phyloP scores from a whole-genome alignment of 768 basidiomycete genomes.

The Trametes elegans region DNA sequence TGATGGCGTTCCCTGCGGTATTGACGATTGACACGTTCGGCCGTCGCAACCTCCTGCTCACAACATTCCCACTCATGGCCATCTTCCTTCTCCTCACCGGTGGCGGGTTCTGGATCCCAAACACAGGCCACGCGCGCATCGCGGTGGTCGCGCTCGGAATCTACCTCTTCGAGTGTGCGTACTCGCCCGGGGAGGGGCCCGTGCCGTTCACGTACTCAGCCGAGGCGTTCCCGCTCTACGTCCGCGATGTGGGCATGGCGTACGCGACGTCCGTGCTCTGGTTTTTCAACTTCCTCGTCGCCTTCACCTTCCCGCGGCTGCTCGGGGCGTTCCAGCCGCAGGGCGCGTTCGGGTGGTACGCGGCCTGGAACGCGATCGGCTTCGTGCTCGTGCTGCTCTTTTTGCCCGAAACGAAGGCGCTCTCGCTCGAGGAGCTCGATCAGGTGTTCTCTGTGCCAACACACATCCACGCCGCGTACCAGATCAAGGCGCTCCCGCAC shows the following conservation, averaged over 20 bases:
- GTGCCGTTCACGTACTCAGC: slow-evolving; percentile 91
- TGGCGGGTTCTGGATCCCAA: slow-evolving; percentile 49
- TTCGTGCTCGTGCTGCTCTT: slow-evolving; percentile 60
- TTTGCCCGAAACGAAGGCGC: slow-evolving; percentile 69
- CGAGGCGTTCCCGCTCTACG: slow-evolving; percentile 85
- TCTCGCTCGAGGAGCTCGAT: slow-evolving; percentile 65
- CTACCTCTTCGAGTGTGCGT: slow-evolving; percentile 62
- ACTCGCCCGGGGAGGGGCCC: slow-evolving; percentile 86
- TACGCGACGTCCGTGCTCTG: slow-evolving; percentile 62
- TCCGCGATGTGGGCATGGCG: slow-evolving; percentile 78
- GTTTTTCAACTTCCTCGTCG: slow-evolving; percentile 59
- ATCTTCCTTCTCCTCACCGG: slow-evolving; percentile 49
- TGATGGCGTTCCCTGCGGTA: slow-evolving; percentile 49
- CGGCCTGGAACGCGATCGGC: slow-evolving; percentile 58
- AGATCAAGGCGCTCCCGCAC: slow-evolving; percentile 51
- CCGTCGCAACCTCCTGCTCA: slow-evolving; percentile 51
- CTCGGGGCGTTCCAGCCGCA: slow-evolving; percentile 60
- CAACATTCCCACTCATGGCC: slow-evolving; percentile 56
- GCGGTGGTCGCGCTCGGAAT: slow-evolving; percentile 54
- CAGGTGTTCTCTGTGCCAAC: slow-evolving; percentile 52
- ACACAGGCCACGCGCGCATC: slow-evolving; percentile 36
- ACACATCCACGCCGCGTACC: slow-evolving; percentile 54
- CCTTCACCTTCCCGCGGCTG: slow-evolving; percentile 71
- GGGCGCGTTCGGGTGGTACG: slow-evolving; percentile 77
- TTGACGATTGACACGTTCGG: slow-evolving; percentile 64